These are phyloP conservation scores for Vigna trinervia DNA, from an alignment of 306 rosid species.

Conservation along the genomic window DNA sequence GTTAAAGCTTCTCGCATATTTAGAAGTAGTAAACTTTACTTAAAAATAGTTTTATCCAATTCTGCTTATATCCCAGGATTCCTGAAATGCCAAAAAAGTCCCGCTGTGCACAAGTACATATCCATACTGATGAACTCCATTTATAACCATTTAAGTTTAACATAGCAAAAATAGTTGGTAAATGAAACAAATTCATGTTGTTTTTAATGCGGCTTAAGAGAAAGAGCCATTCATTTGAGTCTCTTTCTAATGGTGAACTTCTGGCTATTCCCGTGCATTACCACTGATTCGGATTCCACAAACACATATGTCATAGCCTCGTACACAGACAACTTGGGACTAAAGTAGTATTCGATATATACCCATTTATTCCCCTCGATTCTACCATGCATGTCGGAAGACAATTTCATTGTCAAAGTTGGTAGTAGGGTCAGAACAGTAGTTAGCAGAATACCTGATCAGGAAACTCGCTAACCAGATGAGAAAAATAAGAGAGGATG, in stretches of 20 bases:
- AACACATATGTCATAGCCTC: constrained; percentile 34
- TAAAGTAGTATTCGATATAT: constrained; percentile 15
- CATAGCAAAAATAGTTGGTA: constrained; percentile 25
- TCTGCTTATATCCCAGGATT: background rate
- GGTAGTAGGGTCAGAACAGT: constrained; percentile 46
- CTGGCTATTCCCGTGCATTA: constrained; percentile 13
- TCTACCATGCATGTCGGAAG: constrained; percentile 44
- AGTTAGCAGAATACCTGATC: constrained; percentile 22
- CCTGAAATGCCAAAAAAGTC: constrained; percentile 30
- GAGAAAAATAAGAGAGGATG: constrained; percentile 17
- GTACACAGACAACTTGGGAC: constrained; percentile 33
- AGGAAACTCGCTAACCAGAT: constrained; percentile 28
- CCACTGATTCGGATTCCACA: constrained; percentile 42
- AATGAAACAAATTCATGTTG: constrained; percentile 6
- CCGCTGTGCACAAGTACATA: constrained; percentile 22
- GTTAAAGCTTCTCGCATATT: background rate
- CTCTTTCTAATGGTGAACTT: constrained; percentile 28
- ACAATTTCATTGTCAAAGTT: constrained; percentile 35
- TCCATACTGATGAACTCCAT: constrained; percentile 3
- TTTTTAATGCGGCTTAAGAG: constrained; percentile 35
- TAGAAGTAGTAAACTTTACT: constrained; percentile 1
- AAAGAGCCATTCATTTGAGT: constrained; percentile 25
- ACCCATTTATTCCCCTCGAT: constrained; percentile 26
- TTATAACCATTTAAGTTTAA: constrained; percentile 29
- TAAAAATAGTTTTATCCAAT: background rate